Base-by-base conservation (phyloP, 2,329 filamentous ascomycete species). In the Waltergamsia citrina region DNA sequence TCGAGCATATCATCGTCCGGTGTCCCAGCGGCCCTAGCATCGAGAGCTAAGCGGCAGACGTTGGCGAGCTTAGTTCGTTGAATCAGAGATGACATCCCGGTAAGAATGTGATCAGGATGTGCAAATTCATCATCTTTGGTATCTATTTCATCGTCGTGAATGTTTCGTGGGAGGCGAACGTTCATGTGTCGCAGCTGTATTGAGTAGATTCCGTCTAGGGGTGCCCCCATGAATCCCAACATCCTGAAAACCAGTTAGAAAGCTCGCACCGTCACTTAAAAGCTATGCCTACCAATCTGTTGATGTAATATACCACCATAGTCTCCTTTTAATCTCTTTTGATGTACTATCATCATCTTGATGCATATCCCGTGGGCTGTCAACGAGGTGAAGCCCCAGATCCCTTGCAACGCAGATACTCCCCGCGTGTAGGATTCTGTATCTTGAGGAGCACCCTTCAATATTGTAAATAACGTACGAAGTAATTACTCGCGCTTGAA, bases 231-330 rank as follows among this genome's bases (percentile, higher is more conserved):
- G 14, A 56, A 48, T 20, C 53, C 49, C 7, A 62, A 39, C 40
- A 63, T 49, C 48, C 58, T 62, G 21, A 7, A 7, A 15, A 17
- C 3, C 14, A 4, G 16, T 42, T 38, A 40, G 34, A 17, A 6
- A n/a, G 17, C 19, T 11, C 5, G 7, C 29, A n/a, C n/a, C 7
- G 29, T 16, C 29, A 30, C 17, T n/a, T 19, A 30, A n/a, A n/a
- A n/a, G n/a, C n/a, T n/a, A n/a, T n/a, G n/a, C 48, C 42, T 38
- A 59, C 62, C 57, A 63, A 38, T 65, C 60, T 5, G 53, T 58
- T 1, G 54, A 46, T 8, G 51, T 51, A 6, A 66, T 45, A 39
- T 63, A 60, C 62, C 62, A 66, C 63, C 62, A 66, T 4, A 63
- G 41, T 29, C 63, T 49, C 14, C 62, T 47, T 26, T 56, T 61